A percentile compares a stretch with the other conserved stretches of the same genome.
These are phyloP conservation scores for Biscogniauxia marginata DNA, from an alignment of 2,329 filamentous ascomycete species.

Conservation along the genomic window DNA sequence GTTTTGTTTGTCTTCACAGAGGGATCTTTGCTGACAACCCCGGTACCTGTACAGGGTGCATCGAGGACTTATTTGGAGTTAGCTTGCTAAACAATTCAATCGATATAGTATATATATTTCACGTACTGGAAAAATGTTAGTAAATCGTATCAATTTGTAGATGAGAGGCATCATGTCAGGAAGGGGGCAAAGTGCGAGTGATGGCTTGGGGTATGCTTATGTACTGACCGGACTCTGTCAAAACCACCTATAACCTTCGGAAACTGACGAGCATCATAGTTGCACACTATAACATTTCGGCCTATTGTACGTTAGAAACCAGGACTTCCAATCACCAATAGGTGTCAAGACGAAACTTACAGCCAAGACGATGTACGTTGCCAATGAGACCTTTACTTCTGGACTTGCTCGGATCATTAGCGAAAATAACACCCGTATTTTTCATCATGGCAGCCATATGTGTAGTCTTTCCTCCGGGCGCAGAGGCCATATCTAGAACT, in stretches of 20 bases:
- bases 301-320: background rate
- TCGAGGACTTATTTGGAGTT: slow-evolving; percentile 61
- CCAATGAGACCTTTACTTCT: slow-evolving; percentile 96
- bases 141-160: too few relatives aligned
- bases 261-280: slow-evolving; percentile 92
- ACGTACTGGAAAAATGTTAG: background rate
- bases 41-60: slow-evolving; percentile 93
- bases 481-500: slow-evolving; percentile 90
- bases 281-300: slow-evolving; percentile 85
- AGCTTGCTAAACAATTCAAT: background rate
- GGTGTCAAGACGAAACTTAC: background rate
- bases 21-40: slow-evolving; percentile 95
- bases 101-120: background rate
- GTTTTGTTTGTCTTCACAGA: slow-evolving; percentile 99
- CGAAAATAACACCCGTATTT: slow-evolving; percentile 93
- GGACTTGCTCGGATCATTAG: slow-evolving; percentile 92
- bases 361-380: slow-evolving; percentile 90
- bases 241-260: slow-evolving; percentile 94
- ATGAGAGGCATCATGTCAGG: too few relatives aligned
- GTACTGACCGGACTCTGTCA: slow-evolving; percentile 65
- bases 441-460: slow-evolving; percentile 97
- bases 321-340: background rate
- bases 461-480: slow-evolving; percentile 93
- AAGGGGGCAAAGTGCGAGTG: too few relatives aligned
- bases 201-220: slow-evolving; percentile 15